Evolutionary conservation across 1,284 basidiomycete genomes (phyloP).

Genomic region (Rhodotorula sp.): DNA sequence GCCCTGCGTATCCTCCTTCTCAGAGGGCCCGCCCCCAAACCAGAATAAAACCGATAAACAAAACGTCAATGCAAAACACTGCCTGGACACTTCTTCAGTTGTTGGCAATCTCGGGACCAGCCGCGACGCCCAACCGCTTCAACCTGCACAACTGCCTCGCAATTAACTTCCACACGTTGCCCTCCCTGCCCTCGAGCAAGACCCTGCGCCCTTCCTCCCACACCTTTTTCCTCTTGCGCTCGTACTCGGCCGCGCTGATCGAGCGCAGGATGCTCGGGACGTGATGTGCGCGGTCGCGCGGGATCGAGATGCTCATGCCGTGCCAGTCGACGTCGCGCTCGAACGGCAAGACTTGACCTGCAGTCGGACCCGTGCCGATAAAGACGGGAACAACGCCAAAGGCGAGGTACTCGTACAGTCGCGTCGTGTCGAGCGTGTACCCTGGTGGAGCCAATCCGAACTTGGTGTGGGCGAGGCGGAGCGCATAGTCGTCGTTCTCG

Average conservation of each 20-base stretch:
- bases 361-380: constrained; percentile 25
- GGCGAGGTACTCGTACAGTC: constrained; percentile 37
- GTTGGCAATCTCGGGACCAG: constrained; percentile 25
- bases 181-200: constrained; percentile 25
- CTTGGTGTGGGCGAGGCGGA: constrained; percentile 13
- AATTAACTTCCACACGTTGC: constrained; percentile 32
- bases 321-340: constrained; percentile 27
- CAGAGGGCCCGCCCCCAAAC: too few species aligned
- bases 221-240: constrained; percentile 19
- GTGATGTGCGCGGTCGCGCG: constrained; percentile 26
- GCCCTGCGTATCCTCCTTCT: background rate
- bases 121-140: constrained; percentile 16
- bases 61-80: too few species aligned
- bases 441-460: constrained; percentile 35
- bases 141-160: constrained; percentile 30
- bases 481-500: constrained; percentile 31
- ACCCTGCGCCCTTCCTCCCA: constrained; percentile 31
- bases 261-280: constrained; percentile 15
- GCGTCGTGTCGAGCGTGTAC: constrained; percentile 37
- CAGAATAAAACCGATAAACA: too few species aligned
- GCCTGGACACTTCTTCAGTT: constrained; percentile 7
- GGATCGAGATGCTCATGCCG: constrained; percentile 21
- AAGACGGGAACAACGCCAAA: constrained; percentile 40
- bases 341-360: constrained; percentile 35
- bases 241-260: constrained; percentile 25